Conservation (phyloP, 2,329 filamentous ascomycete species). For the Trichophyton rubrum region DNA sequence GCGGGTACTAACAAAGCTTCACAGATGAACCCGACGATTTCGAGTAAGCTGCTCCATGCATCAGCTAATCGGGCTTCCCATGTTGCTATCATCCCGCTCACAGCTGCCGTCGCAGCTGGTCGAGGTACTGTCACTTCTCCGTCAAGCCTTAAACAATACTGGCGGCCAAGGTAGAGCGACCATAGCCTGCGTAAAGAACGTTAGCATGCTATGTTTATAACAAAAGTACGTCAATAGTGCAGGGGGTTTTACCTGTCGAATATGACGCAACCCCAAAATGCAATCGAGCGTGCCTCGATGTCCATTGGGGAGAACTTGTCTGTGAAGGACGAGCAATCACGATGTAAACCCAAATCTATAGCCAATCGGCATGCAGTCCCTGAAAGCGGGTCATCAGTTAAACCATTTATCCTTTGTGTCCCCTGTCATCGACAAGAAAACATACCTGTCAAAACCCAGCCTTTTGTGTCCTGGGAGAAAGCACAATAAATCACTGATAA, state of each 20-base stretch:
- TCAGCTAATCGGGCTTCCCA: constrained; percentile 11
- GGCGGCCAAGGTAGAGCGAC: constrained; percentile 14
- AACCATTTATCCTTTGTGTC: neutral
- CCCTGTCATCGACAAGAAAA: neutral
- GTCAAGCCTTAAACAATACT: constrained; percentile 10
- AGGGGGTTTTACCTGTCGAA: constrained; percentile 10
- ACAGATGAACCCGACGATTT: constrained; percentile 11
- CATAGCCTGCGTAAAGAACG: constrained; percentile 6
- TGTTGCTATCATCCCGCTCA: neutral
- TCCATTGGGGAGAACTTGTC: constrained; percentile 7
- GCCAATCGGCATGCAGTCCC: constrained; percentile 13
- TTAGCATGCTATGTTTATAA: neutral
- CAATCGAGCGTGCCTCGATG: constrained; percentile 11
- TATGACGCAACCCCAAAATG: constrained; percentile 13
- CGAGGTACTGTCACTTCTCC: constrained; percentile 7
- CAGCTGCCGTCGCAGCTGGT: neutral
- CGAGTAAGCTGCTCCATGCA: constrained; percentile 11
- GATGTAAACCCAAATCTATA: constrained; percentile 13
- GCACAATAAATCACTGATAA: constrained; percentile 13
- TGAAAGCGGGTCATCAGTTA: neutral
- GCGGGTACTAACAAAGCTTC: constrained; percentile 8
- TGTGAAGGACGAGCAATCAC: constrained; percentile 7
- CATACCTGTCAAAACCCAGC: constrained; percentile 12
- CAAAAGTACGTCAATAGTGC: neutral
- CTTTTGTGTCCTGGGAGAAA: constrained; percentile 13